Evolutionary conservation across 495 filamentous ascomycete species (phyloP), one percentile per base, ranked within the genome.

Genomic region (Penicillium ochrochloron): DNA sequence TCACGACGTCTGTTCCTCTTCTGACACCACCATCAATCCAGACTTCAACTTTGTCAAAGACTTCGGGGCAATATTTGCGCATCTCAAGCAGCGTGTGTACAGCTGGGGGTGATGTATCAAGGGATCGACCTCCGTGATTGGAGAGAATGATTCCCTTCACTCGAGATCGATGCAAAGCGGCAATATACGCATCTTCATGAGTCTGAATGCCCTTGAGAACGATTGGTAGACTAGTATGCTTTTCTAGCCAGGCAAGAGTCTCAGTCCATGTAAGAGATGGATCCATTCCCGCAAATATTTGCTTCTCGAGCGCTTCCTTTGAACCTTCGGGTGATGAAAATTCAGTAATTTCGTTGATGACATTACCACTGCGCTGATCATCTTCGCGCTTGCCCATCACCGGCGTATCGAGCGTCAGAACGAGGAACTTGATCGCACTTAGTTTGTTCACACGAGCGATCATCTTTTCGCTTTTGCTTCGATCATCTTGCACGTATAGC

Each of bases 201-300:
- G 93, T 95, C 74, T 97, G 93, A 3, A 97, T 66, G 14, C 93
- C 93, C 80, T 97, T 97, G 59, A 97, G 81, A 62, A 97, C 86
- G 60, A 97, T 91, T 0, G 93, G 93, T 52, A 94, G 72, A 27
- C 83, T 67, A 2, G 93, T 97, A 60, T 94, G 90, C 70, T 85
- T 76, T 9, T 84, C 81, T 60, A 97, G 66, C 89, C 92, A 97
- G 17, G 88, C 83, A 50, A 97, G 76, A 25, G 91, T 94, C 39
- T 85, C 85, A 66, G 86, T 83, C 93, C 93, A 97, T 12, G 91
- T 96, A 42, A 97, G 76, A 59, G 89, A 87, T 6, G 89, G 83
- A 42, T 91, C 89, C 4, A 92, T 94, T 27, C 94, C 93, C 31
- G 82, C 88, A 75, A 96, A 90, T 9, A 89, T 71, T 58, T 80